These are phyloP conservation scores for Amphicarpaea edgeworthii DNA, from an alignment of 306 rosid species.

Conservation along the genomic window DNA sequence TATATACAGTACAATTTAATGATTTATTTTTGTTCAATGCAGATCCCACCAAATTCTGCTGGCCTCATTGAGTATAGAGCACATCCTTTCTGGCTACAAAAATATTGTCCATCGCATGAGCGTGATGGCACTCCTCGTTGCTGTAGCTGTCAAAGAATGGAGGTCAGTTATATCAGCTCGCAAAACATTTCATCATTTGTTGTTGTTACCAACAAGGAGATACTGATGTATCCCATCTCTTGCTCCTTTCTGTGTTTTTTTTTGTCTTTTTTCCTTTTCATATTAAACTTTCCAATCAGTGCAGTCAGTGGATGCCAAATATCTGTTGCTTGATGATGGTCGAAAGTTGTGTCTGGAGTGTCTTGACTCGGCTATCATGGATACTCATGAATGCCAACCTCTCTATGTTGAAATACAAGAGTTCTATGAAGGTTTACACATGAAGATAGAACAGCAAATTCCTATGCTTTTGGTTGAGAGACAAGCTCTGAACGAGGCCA, in stretches of 20 bases:
- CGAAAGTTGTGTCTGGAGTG: conserved; percentile 95
- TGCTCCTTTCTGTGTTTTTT: neutral
- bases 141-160: conserved; percentile 99
- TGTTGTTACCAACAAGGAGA: conserved; percentile 3
- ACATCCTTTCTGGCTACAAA: conserved; percentile 96
- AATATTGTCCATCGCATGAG: conserved; percentile 96
- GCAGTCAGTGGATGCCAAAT: conserved; percentile 86
- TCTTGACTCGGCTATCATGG: conserved; percentile 96
- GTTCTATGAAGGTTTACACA: conserved; percentile 88
- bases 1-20: conserved; percentile 16
- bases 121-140: conserved; percentile 94
- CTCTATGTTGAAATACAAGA: conserved; percentile 98
- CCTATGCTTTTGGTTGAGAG: conserved; percentile 99
- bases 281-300: conserved; percentile 52
- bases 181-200: conserved; percentile 4
- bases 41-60: conserved; percentile 94
- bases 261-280: conserved; percentile 29
- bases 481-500: conserved; percentile 97
- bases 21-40: conserved; percentile 37
- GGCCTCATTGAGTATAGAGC: conserved; percentile 95
- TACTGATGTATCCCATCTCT: neutral
- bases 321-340: conserved; percentile 92
- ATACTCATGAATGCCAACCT: conserved; percentile 97
- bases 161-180: conserved; percentile 64
- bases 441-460: conserved; percentile 97